Base-by-base conservation (phyloP, 2,329 filamentous ascomycete genomes). In the Peltaster fructicola region DNA sequence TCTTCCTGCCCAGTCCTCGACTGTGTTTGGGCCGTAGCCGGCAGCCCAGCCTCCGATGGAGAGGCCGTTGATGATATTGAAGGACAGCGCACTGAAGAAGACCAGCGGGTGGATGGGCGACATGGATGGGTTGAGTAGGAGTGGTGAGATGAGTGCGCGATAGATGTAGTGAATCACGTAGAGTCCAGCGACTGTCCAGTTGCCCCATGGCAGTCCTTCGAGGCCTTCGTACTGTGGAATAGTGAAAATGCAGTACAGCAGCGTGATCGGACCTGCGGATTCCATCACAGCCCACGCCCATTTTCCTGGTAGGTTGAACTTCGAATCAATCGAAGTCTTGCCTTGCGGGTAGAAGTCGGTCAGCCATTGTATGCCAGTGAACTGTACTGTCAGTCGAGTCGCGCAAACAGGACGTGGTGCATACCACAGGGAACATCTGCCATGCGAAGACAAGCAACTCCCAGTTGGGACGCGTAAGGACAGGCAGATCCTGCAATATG, bases 201-300 rank as follows among this genome's bases (percentile, higher is more conserved):
- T 85, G 43, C 75, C 73, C 70, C 69, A 78, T 1, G 79, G 77
- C 18, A 85, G 54, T 4, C 22, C 26, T 3, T 52, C 48, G 31
- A 77, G 57, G 13, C 63, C 65, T 25, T 67, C 50, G 39, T 67
- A 52, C 2, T 50, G 39, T 2, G 78, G 71, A 13, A 91, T 59
- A 9, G 65, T 69, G 37, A 54, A 61, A 63, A 92, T 74, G 38
- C 75, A 69, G 55, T 92, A 93, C 27, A 88, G 51, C 30, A 93
- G 55, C 8, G 72, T 76, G 16, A 81, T 42, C 43, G 82, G 73
- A 9, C 80, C 81, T 0, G 78, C 72, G 8, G 66, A 57, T 51
- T 98, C 88, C 81, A 93, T 93, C 3, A 72, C 66, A 28, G 77
- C 63, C 88, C 88, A 98, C 30, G 70, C 82, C 34, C 80, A 57